Evolutionary conservation across 805 yeast genomes (phyloP).

Genomic region (Starmerella sirachaensis): DNA sequence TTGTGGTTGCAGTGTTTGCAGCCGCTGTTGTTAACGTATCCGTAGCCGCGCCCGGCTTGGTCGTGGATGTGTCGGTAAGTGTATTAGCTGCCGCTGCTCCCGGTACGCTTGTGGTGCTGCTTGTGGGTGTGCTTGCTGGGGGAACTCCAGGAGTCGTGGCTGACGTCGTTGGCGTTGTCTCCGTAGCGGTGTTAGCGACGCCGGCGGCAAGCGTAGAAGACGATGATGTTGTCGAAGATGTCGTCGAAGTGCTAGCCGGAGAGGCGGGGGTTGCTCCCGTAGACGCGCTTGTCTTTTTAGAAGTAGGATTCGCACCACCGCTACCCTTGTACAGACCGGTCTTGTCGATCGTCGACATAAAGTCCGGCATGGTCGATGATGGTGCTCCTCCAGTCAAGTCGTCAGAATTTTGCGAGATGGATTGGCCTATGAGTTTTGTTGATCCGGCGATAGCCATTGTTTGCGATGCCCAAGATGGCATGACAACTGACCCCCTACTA

Average conservation of each 20-base stretch:
- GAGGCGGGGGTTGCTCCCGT: slow-evolving; percentile 17
- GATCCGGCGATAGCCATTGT: too few species aligned
- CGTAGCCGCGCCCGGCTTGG: background rate
- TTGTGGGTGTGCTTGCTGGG: background rate
- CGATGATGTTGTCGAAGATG: background rate
- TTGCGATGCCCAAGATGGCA: too few species aligned
- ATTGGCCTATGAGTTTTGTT: too few species aligned
- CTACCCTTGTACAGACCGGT: too few species aligned
- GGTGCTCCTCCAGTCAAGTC: too few species aligned
- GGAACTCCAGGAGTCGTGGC: background rate
- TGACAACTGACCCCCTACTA: too few species aligned
- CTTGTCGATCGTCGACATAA: too few species aligned
- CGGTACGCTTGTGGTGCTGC: background rate
- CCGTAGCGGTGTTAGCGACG: slow-evolving; percentile 3
- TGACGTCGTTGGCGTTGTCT: background rate
- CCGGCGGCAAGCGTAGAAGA: slow-evolving; percentile 6
- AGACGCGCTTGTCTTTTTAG: too few species aligned
- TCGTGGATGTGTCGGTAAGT: background rate
- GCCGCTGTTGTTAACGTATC: background rate
- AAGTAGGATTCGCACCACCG: too few species aligned
- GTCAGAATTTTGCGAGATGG: too few species aligned
- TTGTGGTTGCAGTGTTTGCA: background rate
- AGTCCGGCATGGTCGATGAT: too few species aligned
- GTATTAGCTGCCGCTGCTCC: background rate
- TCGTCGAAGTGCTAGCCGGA: background rate